Evolutionary conservation across 306 rosid genomes (phyloP).

Genomic region (Cucumis cinereus): DNA sequence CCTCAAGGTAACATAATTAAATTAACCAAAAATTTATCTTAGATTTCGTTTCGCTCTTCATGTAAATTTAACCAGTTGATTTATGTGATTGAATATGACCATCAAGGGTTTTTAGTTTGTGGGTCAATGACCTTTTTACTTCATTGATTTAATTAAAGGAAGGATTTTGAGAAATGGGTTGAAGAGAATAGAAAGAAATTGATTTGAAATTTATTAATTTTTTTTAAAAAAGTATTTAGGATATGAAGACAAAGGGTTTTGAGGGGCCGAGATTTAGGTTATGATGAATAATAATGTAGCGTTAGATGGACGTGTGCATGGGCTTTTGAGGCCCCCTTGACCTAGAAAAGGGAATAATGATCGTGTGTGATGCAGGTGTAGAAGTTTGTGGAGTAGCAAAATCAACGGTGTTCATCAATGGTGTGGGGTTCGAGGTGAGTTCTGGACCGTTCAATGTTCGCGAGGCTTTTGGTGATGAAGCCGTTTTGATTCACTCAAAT

Average conservation of each 20-base stretch:
- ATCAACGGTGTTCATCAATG: slow-evolving; percentile 78
- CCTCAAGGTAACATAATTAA: slow-evolving; percentile 40
- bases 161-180: not conserved
- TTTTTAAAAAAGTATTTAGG: not conserved
- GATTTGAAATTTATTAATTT: no score
- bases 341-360: not conserved
- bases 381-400: slow-evolving; percentile 21
- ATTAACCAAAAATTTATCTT: not conserved
- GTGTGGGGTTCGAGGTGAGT: slow-evolving; percentile 65
- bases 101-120: not conserved
- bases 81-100: not conserved
- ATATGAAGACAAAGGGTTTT: not conserved
- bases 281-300: not conserved
- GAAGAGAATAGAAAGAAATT: not conserved
- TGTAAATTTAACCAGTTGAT: not conserved
- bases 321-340: slow-evolving; percentile 17
- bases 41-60: not conserved
- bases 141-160: not conserved
- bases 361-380: slow-evolving; percentile 25
- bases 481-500: slow-evolving; percentile 55
- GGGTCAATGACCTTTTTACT: not conserved
- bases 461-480: slow-evolving; percentile 77
- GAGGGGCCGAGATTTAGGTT: not conserved
- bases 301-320: slow-evolving; percentile 71
- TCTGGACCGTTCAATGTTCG: slow-evolving; percentile 66